phyloP scores from a whole-genome alignment of 108 stramenopile species.

The Seminavis robusta region DNA sequence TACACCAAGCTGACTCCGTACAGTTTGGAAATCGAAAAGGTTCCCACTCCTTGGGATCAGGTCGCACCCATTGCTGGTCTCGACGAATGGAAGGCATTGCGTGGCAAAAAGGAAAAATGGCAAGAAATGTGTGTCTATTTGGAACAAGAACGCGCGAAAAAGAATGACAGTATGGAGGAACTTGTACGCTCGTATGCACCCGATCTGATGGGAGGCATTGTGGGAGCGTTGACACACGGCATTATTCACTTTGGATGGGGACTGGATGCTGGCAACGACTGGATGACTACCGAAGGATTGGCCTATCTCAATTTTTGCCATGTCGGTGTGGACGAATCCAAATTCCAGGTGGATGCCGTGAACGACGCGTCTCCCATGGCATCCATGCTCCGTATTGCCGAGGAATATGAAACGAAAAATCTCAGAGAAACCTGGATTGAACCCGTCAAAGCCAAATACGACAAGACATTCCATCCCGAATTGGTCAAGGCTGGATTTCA shows the following conservation, averaged over 20 bases:
- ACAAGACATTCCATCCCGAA: constrained; percentile 17
- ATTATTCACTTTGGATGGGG: constrained; percentile 27
- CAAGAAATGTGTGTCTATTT: constrained; percentile 4
- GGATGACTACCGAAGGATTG: constrained; percentile 19
- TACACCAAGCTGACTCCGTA: constrained; percentile 18
- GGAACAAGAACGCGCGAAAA: constrained; percentile 4
- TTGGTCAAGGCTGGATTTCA: constrained; percentile 19
- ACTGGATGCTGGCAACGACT: constrained; percentile 12
- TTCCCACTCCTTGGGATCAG: not conserved
- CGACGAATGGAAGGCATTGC: not conserved
- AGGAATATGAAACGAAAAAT: not conserved
- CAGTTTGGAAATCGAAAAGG: not conserved
- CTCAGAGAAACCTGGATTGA: constrained; percentile 9
- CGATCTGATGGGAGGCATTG: not conserved
- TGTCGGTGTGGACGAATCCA: not conserved
- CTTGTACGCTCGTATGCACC: constrained; percentile 11
- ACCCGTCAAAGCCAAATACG: constrained; percentile 10
- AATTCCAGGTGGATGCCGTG: not conserved
- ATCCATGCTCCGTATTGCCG: constrained; percentile 1
- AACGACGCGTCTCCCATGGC: not conserved
- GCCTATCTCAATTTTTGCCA: constrained; percentile 18
- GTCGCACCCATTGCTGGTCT: not conserved
- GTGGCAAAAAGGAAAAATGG: constrained; percentile 13
- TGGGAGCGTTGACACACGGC: constrained; percentile 19
- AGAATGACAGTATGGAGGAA: not conserved